These are phyloP conservation scores for Boletus reticuloceps DNA, from an alignment of 768 basidiomycete genomes.

Conservation along the genomic window DNA sequence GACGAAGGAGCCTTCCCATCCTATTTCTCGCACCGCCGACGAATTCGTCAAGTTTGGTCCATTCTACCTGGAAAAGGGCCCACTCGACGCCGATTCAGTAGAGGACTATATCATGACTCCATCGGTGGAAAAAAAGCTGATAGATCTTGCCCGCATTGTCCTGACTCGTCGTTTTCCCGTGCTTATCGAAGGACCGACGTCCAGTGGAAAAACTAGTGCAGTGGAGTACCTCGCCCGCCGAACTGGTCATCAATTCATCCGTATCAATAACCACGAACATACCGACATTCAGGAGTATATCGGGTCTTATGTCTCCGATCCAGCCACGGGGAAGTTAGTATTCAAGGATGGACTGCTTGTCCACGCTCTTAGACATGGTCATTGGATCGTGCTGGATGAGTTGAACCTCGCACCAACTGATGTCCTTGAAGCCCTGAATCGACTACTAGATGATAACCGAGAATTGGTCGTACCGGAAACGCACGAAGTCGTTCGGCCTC, in stretches of 20 bases:
- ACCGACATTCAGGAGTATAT: constrained; percentile 99
- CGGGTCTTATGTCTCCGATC: constrained; percentile 94
- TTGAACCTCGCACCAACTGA: constrained; percentile 97
- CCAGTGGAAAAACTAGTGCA: constrained; percentile 95
- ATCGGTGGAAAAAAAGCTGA: constrained; percentile 91
- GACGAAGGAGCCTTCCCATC: constrained; percentile 60
- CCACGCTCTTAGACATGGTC: constrained; percentile 83
- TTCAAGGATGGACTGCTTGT: constrained; percentile 95
- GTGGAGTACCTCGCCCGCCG: constrained; percentile 92
- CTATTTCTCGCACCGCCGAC: constrained; percentile 42
- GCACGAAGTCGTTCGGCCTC: constrained; percentile 89
- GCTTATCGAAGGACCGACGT: constrained; percentile 96
- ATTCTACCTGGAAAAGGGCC: constrained; percentile 85
- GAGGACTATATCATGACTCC: constrained; percentile 94
- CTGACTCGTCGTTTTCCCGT: constrained; percentile 89
- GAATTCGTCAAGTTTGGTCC: constrained; percentile 84
- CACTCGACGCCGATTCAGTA: constrained; percentile 54
- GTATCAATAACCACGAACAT: constrained; percentile 99
- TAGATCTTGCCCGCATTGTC: constrained; percentile 91
- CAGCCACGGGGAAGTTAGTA: constrained; percentile 86
- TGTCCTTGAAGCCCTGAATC: constrained; percentile 95
- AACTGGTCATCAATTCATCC: constrained; percentile 93
- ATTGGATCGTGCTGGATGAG: constrained; percentile 99
- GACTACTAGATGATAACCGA: constrained; percentile 94
- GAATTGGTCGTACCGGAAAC: constrained; percentile 96